Conservation (phyloP, 768 basidiomycete species). For the Russula dissimulans region DNA sequence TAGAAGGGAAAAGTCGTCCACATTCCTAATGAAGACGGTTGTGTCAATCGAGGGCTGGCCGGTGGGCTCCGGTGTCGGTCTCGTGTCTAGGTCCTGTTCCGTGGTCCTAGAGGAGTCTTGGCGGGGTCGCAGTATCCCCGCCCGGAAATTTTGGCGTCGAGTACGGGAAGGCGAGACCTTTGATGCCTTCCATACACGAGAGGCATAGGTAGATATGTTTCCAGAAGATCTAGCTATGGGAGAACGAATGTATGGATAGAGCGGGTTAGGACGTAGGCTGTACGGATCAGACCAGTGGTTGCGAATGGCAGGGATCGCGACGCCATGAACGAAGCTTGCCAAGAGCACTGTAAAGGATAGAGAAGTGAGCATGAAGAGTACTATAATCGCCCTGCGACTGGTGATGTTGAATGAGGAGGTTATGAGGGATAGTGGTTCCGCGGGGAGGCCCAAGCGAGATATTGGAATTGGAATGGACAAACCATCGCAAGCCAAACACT, state of each 20-base stretch:
- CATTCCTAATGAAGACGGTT: conserved; percentile 29
- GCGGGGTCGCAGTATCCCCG: background rate
- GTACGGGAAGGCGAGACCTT: conserved; percentile 2
- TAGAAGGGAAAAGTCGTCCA: conserved; percentile 29
- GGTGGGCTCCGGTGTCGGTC: conserved; percentile 35
- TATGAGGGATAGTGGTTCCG: too few species aligned
- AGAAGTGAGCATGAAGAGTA: conserved; percentile 5
- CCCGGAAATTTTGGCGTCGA: background rate
- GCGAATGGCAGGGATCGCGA: conserved; percentile 3
- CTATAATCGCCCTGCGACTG: conserved; percentile 1
- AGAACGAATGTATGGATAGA: conserved; percentile 10
- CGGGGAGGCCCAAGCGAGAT: too few species aligned
- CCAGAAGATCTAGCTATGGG: background rate
- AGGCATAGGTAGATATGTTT: background rate
- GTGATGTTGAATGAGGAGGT: conserved; percentile 15
- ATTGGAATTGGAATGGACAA: too few species aligned
- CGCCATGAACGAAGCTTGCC: background rate
- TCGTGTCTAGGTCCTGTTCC: conserved; percentile 14
- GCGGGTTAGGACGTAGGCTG: conserved; percentile 13
- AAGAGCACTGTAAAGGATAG: background rate
- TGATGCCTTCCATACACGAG: background rate
- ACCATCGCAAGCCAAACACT: too few species aligned
- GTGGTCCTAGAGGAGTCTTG: background rate
- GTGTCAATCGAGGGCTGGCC: conserved; percentile 27
- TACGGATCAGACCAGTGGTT: conserved; percentile 19